Evolutionary conservation across 805 yeast genomes (phyloP).

Genomic region (Metschnikowia koreensis): DNA sequence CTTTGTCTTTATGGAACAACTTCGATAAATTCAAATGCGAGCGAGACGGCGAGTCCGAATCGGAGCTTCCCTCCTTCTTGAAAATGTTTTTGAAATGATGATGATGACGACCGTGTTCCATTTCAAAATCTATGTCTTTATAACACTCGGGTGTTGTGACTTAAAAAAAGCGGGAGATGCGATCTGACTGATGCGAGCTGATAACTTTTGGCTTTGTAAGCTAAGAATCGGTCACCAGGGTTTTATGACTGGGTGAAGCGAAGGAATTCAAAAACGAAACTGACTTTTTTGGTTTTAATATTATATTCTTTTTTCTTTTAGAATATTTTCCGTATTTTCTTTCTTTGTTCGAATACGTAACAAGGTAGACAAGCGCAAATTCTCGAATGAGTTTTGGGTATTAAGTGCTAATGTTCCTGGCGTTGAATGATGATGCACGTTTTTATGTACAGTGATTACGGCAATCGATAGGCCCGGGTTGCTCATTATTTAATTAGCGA

Average conservation of each 20-base stretch:
- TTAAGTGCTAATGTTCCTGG: neutral
- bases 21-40: constrained; percentile 20
- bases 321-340: neutral
- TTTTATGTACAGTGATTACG: neutral
- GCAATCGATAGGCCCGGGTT: constrained; percentile 6
- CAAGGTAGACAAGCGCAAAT: neutral
- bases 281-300: neutral
- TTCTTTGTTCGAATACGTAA: too few relatives aligned
- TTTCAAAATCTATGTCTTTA: neutral
- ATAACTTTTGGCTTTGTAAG: neutral
- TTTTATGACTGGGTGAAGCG: neutral
- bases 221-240: neutral
- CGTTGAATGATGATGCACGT: constrained; percentile 5
- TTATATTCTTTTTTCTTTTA: too few relatives aligned
- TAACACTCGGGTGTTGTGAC: too few relatives aligned
- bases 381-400: neutral
- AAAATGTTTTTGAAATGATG: constrained; percentile 24
- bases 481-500: neutral
- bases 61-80: constrained; percentile 19
- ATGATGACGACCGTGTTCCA: constrained; percentile 13
- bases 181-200: too few relatives aligned
- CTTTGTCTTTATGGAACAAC: constrained; percentile 23
- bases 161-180: too few relatives aligned
- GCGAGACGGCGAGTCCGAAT: constrained; percentile 12
- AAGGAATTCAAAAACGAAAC: neutral